A percentile compares a stretch with the other conserved stretches of the same genome.
phyloP scores from a whole-genome alignment of 148 eudicot genomes.

The Polygonum maritimum region DNA sequence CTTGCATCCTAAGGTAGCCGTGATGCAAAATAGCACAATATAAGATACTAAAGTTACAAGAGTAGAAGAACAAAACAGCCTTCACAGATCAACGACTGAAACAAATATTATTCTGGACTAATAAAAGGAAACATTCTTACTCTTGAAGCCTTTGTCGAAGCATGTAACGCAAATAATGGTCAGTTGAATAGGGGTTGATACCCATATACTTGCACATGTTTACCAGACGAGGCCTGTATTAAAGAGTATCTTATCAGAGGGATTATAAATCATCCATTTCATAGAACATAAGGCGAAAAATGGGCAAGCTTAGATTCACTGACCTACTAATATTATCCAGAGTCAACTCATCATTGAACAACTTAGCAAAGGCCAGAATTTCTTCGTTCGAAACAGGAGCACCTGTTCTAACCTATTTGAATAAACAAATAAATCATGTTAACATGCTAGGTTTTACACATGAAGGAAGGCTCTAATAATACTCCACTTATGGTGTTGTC shows the following conservation, averaged over 20 bases:
- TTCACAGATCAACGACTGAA: background rate
- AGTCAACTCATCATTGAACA: conserved; percentile 84
- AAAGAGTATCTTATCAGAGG: conserved; percentile 6
- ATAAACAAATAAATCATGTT: background rate
- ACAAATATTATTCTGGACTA: background rate
- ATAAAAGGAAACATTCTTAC: conserved; percentile 25
- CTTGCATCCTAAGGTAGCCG: background rate
- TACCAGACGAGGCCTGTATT: conserved; percentile 64
- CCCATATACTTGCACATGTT: conserved; percentile 98
- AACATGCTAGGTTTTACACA: background rate
- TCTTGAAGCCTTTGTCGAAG: conserved; percentile 65
- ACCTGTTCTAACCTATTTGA: conserved; percentile 66
- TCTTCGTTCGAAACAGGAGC: conserved; percentile 70
- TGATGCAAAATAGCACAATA: background rate
- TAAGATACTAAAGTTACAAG: background rate
- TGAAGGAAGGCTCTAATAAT: background rate
- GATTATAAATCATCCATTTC: background rate
- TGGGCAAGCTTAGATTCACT: background rate
- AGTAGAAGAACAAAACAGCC: background rate
- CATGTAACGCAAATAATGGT: conserved; percentile 74
- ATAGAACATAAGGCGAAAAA: background rate
- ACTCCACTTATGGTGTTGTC: background rate
- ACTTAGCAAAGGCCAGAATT: conserved; percentile 70
- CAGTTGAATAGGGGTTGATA: conserved; percentile 67
- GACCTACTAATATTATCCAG: conserved; percentile 92